Evolutionary conservation across 768 basidiomycete species (phyloP).

Genomic region (Steccherinum ochraceum): DNA sequence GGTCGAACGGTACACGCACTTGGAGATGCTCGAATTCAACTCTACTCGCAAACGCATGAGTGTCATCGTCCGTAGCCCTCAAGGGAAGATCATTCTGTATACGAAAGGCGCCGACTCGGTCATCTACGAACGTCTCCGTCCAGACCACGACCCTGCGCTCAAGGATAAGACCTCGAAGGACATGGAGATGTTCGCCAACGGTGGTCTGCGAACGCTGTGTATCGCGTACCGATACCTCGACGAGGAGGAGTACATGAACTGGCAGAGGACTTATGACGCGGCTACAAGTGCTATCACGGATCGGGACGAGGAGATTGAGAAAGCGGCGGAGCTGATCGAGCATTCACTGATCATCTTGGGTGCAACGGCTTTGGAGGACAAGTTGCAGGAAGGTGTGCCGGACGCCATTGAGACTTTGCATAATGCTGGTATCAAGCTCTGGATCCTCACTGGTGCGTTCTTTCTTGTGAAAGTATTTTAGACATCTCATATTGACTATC

Average conservation of each 20-base stretch:
- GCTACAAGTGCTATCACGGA: constrained; percentile 73
- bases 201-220: constrained; percentile 85
- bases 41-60: constrained; percentile 95
- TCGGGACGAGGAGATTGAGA: constrained; percentile 88
- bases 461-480: neutral
- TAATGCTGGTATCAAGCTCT: constrained; percentile 92
- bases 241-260: constrained; percentile 80
- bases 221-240: constrained; percentile 72
- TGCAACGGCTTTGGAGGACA: constrained; percentile 95
- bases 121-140: constrained; percentile 80
- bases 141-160: constrained; percentile 64
- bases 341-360: constrained; percentile 80
- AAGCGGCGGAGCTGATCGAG: constrained; percentile 79
- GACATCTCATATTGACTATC: constrained; percentile 1
- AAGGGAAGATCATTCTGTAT: constrained; percentile 77
- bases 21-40: constrained; percentile 91
- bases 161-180: constrained; percentile 79
- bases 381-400: constrained; percentile 94
- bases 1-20: constrained; percentile 68
- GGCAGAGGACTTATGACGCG: constrained; percentile 76
- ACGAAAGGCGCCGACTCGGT: constrained; percentile 98
- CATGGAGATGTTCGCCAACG: constrained; percentile 93
- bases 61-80: constrained; percentile 79
- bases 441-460: constrained; percentile 84
- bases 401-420: constrained; percentile 92